Evolutionary conservation across 345 rosid genomes (phyloP).

Genomic region (Rhodomyrtus tomentosa): DNA sequence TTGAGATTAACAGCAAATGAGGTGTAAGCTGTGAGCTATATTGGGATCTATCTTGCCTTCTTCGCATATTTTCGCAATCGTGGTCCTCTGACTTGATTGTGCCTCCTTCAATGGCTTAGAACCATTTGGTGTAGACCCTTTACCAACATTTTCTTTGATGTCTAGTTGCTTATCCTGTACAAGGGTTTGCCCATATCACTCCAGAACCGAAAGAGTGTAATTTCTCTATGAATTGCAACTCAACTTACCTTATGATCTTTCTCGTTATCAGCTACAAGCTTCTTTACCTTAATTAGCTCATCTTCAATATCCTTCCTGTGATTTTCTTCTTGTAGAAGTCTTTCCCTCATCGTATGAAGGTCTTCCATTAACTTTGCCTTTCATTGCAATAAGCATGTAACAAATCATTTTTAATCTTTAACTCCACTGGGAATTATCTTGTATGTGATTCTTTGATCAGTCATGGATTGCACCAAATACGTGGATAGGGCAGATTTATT

Average conservation of each 20-base stretch:
- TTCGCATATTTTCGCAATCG: conserved; percentile 89
- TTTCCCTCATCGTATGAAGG: conserved; percentile 37
- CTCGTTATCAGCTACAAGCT: conserved; percentile 37
- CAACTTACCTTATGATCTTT: conserved; percentile 38
- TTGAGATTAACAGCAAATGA: background rate
- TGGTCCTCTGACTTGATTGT: conserved; percentile 63
- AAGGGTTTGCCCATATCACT: background rate
- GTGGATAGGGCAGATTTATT: background rate
- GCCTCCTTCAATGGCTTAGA: conserved; percentile 42
- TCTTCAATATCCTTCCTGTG: conserved; percentile 51
- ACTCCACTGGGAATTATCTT: background rate
- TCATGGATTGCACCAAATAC: background rate
- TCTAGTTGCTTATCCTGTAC: conserved; percentile 36
- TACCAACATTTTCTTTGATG: conserved; percentile 37
- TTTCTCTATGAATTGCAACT: background rate
- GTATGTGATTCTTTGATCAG: background rate
- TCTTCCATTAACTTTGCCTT: conserved; percentile 56
- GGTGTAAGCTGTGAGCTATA: background rate
- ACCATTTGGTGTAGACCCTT: conserved; percentile 34
- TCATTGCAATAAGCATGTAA: background rate
- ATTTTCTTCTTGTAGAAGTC: conserved; percentile 58
- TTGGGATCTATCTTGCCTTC: conserved; percentile 42
- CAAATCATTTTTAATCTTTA: background rate
- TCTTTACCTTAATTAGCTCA: conserved; percentile 55
- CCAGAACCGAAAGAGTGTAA: background rate